Conservation (phyloP, 1,139 yeast species). For the Pneumocystis sp. region DNA sequence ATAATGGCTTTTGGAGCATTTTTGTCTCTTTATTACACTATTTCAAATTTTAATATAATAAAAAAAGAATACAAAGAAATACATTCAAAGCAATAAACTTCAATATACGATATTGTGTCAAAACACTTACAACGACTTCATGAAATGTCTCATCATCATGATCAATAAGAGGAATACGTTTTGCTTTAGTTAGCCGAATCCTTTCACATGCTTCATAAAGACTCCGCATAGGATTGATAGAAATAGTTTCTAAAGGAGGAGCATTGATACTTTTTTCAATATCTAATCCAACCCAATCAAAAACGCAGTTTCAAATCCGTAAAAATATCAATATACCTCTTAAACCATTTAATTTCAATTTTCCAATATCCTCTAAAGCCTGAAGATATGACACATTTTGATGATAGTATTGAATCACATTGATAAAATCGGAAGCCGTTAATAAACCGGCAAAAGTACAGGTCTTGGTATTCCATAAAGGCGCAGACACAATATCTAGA, state of each 20-base stretch:
- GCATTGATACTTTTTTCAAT: slow-evolving; percentile 83
- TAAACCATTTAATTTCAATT: slow-evolving; percentile 69
- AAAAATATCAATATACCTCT: slow-evolving; percentile 18
- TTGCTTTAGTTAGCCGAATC: slow-evolving; percentile 78
- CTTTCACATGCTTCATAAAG: slow-evolving; percentile 86
- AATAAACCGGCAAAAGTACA: slow-evolving; percentile 87
- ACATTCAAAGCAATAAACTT: slow-evolving; percentile 82
- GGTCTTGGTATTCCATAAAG: slow-evolving; percentile 84
- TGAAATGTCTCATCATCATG: slow-evolving; percentile 84
- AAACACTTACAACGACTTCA: slow-evolving; percentile 73
- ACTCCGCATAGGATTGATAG: slow-evolving; percentile 83
- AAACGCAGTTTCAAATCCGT: background rate
- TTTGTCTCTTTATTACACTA: slow-evolving; percentile 48
- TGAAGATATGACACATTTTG: slow-evolving; percentile 52
- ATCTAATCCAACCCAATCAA: slow-evolving; percentile 30
- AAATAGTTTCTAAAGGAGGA: slow-evolving; percentile 71
- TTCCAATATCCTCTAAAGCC: slow-evolving; percentile 77
- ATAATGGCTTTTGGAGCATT: slow-evolving; percentile 62
- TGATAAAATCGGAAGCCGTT: slow-evolving; percentile 84
- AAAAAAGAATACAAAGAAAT: background rate
- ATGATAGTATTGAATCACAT: slow-evolving; percentile 87
- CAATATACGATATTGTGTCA: slow-evolving; percentile 90
- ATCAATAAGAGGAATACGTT: slow-evolving; percentile 89
- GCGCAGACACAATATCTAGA: slow-evolving; percentile 76
- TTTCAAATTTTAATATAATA: slow-evolving; percentile 32